These are phyloP conservation scores for Raphanus hybrid DNA, from an alignment of 441 rosid species.

Conservation along the genomic window DNA sequence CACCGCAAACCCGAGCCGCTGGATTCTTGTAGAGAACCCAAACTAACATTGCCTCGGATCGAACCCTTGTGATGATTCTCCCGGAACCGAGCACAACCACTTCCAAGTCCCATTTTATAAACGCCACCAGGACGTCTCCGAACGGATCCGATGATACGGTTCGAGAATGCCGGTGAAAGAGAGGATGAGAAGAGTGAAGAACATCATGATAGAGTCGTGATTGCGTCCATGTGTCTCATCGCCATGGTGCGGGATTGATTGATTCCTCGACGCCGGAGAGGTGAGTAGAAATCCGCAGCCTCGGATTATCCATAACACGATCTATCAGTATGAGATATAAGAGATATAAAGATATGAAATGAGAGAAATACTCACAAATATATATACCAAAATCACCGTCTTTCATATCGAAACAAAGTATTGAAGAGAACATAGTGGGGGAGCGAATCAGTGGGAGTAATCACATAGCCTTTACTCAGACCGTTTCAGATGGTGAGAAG, in stretches of 20 bases:
- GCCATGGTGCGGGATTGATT: conserved; percentile 50
- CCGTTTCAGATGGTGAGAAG: too few species aligned
- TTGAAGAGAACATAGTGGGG: too few species aligned
- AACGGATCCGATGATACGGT: conserved; percentile 39
- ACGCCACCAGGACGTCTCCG: conserved; percentile 58
- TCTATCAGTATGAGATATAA: too few species aligned
- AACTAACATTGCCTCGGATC: conserved; percentile 48
- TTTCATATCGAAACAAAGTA: too few species aligned
- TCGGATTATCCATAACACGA: too few species aligned
- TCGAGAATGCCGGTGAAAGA: too few species aligned
- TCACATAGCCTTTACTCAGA: too few species aligned
- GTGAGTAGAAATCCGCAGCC: background rate
- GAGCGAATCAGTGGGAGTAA: too few species aligned
- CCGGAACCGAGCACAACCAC: conserved; percentile 76
- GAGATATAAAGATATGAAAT: too few species aligned
- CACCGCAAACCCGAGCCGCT: conserved; percentile 52
- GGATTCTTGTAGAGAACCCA: conserved; percentile 61
- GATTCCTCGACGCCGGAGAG: conserved; percentile 29
- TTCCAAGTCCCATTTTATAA: conserved; percentile 72
- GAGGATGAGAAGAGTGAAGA: conserved; percentile 55
- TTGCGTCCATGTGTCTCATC: conserved; percentile 61
- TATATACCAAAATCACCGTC: too few species aligned
- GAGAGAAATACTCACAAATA: too few species aligned
- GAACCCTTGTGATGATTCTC: conserved; percentile 46
- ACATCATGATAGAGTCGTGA: conserved; percentile 57